Base-by-base conservation (phyloP, 1,284 basidiomycete genomes). In the Sanguinoderma infundibulare region DNA sequence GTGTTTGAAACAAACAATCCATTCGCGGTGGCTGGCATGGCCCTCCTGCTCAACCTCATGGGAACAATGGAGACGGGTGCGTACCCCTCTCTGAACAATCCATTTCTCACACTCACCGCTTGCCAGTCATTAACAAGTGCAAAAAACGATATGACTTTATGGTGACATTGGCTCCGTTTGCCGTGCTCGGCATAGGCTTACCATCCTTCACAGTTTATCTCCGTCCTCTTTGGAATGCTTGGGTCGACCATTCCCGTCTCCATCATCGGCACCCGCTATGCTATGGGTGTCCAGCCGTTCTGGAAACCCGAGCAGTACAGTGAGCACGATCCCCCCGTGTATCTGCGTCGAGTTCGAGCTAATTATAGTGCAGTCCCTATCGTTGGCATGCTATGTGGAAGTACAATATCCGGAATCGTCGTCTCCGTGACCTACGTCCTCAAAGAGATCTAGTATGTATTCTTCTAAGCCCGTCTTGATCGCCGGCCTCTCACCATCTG, bases 311-410 rank as follows among this genome's bases (percentile, higher is more conserved):
- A 88, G 46, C 88, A 93, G 73, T 95, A 89, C 68, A 89, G 92
- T 93, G 64, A 59, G 84, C 28, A 3, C 5, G 3, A 12, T 5
- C 24, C 20, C 3, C 5, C 20, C 9, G 0, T 12, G 20, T 32
- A 2, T 10, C 20, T 5, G 5, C 40, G 10, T 12, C 14, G 24
- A 46, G 24, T 8, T 15, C 5, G n/a, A 35, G 12, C 30, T 7
- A 7, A 32, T 35, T n/a, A 6, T 22, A 32, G 24, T 24, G 34
- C 59, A 94, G 92, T 95, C 60, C 92, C 92, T 9, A 84, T 94
- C 53, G 82, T 94, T 9, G 93, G 94, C n/a, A 95, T 95, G 94
- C 79, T 95, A 2, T 91, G 92, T 54, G 93, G 93, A 4, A 86
- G 84, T 62, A 89, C 91, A 0, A 90, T 95, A 59, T 89, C 88